Conservation (phyloP, 2,329 filamentous ascomycete species). For the Penicillium sp. region DNA sequence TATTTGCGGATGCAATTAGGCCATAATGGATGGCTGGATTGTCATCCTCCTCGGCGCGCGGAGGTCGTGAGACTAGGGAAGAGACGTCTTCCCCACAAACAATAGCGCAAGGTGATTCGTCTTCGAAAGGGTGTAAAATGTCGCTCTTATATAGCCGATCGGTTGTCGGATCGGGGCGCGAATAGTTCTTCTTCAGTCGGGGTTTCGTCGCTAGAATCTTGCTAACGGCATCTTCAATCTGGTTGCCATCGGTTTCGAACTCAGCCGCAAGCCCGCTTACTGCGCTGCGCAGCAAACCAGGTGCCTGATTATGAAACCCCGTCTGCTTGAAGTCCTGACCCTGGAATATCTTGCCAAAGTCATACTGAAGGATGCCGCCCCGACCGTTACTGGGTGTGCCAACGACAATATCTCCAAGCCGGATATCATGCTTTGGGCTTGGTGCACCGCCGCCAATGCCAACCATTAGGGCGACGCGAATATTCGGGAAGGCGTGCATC, state of each 20-base stretch:
- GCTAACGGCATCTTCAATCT: constrained; percentile 1
- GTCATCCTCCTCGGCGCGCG: neutral
- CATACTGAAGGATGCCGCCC: constrained; percentile 19
- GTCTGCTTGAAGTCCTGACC: constrained; percentile 14
- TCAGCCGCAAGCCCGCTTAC: constrained; percentile 11
- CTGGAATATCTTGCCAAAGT: constrained; percentile 20
- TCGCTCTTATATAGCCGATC: constrained; percentile 10
- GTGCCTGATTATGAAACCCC: constrained; percentile 19
- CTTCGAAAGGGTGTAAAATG: neutral
- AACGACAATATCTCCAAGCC: constrained; percentile 19
- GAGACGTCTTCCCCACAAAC: neutral
- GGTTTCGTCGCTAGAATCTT: neutral
- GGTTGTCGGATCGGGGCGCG: neutral
- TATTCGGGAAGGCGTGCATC: constrained; percentile 29
- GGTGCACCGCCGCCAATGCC: constrained; percentile 42
- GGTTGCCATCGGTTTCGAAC: constrained; percentile 8
- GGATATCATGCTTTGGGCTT: constrained; percentile 27
- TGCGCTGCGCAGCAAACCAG: constrained; percentile 7
- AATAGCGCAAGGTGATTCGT: neutral
- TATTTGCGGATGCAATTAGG: neutral
- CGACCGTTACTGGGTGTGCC: neutral
- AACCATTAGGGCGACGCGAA: constrained; percentile 45
- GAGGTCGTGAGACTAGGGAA: neutral
- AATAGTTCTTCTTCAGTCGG: constrained; percentile 3
- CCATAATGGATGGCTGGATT: neutral